Conservation (phyloP, 1,139 yeast species). For the Geotrichum macrosporum region DNA sequence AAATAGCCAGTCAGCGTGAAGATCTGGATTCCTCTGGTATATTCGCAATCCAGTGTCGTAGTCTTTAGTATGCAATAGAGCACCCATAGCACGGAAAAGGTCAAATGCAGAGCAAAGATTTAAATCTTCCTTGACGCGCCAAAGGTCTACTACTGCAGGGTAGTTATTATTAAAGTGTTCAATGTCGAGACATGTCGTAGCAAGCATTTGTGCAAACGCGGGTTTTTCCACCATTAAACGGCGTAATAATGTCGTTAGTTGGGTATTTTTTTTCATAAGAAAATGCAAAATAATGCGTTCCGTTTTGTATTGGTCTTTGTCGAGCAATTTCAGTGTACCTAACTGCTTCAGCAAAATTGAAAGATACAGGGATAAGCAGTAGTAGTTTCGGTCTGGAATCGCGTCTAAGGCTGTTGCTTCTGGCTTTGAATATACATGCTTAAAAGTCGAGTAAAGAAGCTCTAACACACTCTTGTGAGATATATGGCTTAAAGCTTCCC, state of each 20-base stretch:
- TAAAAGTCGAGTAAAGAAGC: conserved; percentile 17
- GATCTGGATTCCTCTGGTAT: conserved; percentile 37
- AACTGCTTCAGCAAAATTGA: conserved; percentile 17
- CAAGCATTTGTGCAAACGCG: conserved; percentile 20
- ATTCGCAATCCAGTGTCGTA: conserved; percentile 44
- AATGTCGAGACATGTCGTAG: conserved; percentile 26
- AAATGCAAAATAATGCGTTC: conserved; percentile 23
- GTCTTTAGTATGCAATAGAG: conserved; percentile 42
- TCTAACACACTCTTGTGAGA: conserved; percentile 14
- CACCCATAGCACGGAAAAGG: conserved; percentile 40
- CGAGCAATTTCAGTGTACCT: conserved; percentile 33
- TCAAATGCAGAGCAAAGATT: conserved; percentile 27
- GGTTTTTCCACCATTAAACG: conserved; percentile 16
- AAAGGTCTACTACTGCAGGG: conserved; percentile 19
- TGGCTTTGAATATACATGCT: conserved; percentile 4
- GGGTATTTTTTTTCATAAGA: conserved; percentile 8
- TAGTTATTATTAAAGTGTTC: conserved; percentile 12
- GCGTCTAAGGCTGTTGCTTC: background rate
- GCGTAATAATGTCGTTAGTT: conserved; percentile 7
- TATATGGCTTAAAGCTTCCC: conserved; percentile 12
- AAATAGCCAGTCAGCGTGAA: conserved; percentile 29
- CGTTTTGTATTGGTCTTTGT: conserved; percentile 13
- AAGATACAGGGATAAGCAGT: conserved; percentile 13
- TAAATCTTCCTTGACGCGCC: conserved; percentile 23
- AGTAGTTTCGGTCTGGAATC: conserved; percentile 7